phyloP scores from a whole-genome alignment of 2,329 filamentous ascomycete species.

The Diaporthe vaccinii region DNA sequence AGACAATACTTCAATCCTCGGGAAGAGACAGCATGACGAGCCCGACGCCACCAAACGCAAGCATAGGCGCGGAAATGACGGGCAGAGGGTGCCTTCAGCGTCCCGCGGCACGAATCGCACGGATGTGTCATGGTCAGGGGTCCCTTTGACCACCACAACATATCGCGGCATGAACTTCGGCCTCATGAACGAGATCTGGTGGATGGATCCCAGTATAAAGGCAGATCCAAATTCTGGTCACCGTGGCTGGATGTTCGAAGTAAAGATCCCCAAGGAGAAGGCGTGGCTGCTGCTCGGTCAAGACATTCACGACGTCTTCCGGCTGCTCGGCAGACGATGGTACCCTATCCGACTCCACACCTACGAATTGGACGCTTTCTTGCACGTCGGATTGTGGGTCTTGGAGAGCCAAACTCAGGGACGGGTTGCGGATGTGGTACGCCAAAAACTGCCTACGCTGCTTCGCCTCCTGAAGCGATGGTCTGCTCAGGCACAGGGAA shows the following conservation, averaged over 20 bases:
- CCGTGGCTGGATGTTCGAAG: too few relatives aligned
- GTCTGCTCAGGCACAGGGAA: neutral
- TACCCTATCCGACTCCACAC: neutral
- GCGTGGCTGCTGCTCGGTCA: too few relatives aligned
- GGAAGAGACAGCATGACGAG: neutral
- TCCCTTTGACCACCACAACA: neutral
- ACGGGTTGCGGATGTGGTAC: accelerated
- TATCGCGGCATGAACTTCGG: neutral
- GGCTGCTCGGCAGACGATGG: too few relatives aligned
- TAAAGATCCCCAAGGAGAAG: neutral
- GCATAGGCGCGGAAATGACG: neutral
- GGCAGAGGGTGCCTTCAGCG: too few relatives aligned
- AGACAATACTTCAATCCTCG: too few relatives aligned
- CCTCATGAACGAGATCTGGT: neutral
- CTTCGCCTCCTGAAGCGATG: neutral
- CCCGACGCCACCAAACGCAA: neutral
- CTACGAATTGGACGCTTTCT: neutral
- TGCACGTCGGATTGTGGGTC: neutral
- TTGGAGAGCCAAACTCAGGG: too few relatives aligned
- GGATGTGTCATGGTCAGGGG: neutral
- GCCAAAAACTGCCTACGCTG: too few relatives aligned
- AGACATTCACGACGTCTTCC: too few relatives aligned
- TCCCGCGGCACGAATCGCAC: too few relatives aligned
- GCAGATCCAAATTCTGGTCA: too few relatives aligned
- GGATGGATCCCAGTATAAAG: too few relatives aligned